These are phyloP conservation scores for Pythium sukuiense DNA, from an alignment of 352 stramenopile species.

Conservation along the genomic window DNA sequence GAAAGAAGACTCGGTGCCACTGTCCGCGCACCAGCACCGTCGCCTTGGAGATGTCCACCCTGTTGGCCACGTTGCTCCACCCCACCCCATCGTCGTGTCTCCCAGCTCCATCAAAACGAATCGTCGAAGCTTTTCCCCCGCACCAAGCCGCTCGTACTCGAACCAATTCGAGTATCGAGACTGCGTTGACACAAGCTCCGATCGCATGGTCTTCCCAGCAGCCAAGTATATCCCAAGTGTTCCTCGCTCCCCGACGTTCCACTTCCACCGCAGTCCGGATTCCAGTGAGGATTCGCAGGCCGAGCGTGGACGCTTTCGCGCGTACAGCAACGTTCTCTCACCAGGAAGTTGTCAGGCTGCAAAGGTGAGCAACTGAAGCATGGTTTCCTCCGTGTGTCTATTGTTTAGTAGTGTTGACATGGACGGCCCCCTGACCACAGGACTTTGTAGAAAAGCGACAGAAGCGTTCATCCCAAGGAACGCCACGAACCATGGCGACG, in stretches of 20 bases:
- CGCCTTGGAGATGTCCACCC: slow-evolving; percentile 8
- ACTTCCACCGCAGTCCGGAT: background rate
- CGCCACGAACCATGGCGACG: slow-evolving; percentile 60
- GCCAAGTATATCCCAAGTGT: background rate
- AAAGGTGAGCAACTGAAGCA: slow-evolving; percentile 31
- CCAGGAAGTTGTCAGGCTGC: slow-evolving; percentile 50
- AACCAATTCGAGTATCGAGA: background rate
- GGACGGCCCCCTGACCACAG: slow-evolving; percentile 16
- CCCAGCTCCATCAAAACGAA: background rate
- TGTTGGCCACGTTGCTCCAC: slow-evolving; percentile 1
- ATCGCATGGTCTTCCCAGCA: background rate
- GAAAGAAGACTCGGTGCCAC: background rate
- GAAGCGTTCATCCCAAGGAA: slow-evolving; percentile 45
- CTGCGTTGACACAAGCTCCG: background rate
- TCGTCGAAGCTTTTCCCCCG: background rate
- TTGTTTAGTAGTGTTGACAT: background rate
- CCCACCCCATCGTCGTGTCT: background rate
- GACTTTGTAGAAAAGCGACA: slow-evolving; percentile 70
- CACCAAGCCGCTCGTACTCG: background rate
- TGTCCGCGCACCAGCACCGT: background rate
- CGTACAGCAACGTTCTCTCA: slow-evolving; percentile 40
- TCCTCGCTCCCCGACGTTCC: background rate
- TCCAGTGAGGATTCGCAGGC: slow-evolving; percentile 1
- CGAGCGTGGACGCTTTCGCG: slow-evolving; percentile 5
- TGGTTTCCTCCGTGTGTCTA: background rate